These are phyloP conservation scores for Alternaria alternata DNA, from an alignment of 2,329 filamentous ascomycete genomes.

Conservation along the genomic window DNA sequence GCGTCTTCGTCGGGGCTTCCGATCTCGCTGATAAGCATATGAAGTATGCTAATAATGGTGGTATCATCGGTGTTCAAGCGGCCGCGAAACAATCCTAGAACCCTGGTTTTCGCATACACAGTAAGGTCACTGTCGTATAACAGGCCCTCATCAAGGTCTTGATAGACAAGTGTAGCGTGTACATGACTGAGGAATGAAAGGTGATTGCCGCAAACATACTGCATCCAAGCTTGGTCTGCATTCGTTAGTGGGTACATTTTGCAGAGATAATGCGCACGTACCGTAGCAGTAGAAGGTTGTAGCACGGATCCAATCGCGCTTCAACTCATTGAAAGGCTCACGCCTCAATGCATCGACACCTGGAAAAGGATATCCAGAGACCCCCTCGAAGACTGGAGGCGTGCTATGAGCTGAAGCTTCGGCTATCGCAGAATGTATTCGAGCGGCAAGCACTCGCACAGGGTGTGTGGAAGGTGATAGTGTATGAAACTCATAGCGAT, in stretches of 20 bases:
- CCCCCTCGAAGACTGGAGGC: slow-evolving; percentile 30
- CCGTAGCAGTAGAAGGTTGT: slow-evolving; percentile 33
- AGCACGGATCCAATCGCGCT: slow-evolving; percentile 33
- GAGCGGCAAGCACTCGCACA: slow-evolving; percentile 32
- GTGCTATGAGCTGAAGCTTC: slow-evolving; percentile 31
- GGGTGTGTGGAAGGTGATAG: slow-evolving; percentile 30
- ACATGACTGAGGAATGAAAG: slow-evolving; percentile 48
- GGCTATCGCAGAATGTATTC: slow-evolving; percentile 36
- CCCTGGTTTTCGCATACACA: slow-evolving; percentile 43
- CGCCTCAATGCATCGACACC: neutral
- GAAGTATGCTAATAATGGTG: slow-evolving; percentile 42
- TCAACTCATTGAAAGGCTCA: slow-evolving; percentile 33
- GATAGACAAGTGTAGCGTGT: slow-evolving; percentile 43
- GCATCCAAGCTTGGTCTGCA: slow-evolving; percentile 39
- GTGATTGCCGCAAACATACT: slow-evolving; percentile 35
- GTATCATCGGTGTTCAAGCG: slow-evolving; percentile 39
- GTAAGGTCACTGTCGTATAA: slow-evolving; percentile 42
- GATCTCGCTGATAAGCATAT: slow-evolving; percentile 45
- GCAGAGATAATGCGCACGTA: slow-evolving; percentile 6
- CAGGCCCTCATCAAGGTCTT: slow-evolving; percentile 39
- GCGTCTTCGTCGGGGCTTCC: slow-evolving; percentile 39
- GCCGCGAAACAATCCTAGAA: slow-evolving; percentile 38
- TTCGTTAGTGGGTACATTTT: slow-evolving; percentile 8
- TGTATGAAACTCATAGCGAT: slow-evolving; percentile 28
- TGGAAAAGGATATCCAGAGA: slow-evolving; percentile 38